phyloP scores from a whole-genome alignment of 345 rosid genomes.

The Heritiera littoralis region DNA sequence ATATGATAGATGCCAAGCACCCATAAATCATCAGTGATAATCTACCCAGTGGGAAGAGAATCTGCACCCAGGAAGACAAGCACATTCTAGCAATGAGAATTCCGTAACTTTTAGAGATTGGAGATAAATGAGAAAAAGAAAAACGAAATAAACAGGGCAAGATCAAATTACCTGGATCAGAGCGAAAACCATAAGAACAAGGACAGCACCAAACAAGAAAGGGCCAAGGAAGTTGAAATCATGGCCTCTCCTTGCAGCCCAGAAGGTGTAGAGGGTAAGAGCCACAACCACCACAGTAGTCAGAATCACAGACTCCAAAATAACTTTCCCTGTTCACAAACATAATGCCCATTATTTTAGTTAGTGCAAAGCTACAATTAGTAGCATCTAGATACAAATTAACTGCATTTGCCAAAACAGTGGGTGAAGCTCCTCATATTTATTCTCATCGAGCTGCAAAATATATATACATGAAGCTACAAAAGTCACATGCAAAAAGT shows the following conservation, averaged over 20 bases:
- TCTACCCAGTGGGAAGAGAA: constrained; percentile 74
- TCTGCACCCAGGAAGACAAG: constrained; percentile 29
- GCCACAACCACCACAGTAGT: constrained; percentile 70
- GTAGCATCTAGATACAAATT: not conserved
- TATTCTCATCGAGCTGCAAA: not conserved
- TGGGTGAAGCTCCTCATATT: not conserved
- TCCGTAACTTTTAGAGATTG: not conserved
- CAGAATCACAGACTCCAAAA: constrained; percentile 75
- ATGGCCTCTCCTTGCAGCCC: constrained; percentile 90
- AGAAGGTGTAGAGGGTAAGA: constrained; percentile 86
- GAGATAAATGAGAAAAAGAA: not conserved
- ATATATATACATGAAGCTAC: not conserved
- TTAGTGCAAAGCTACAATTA: not conserved
- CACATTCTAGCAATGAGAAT: not conserved
- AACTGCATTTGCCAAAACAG: not conserved
- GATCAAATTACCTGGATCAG: constrained; percentile 60
- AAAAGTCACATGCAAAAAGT: not conserved
- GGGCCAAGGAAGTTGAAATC: constrained; percentile 94
- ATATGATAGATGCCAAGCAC: constrained; percentile 70
- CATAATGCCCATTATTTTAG: not conserved
- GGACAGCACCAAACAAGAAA: constrained; percentile 77
- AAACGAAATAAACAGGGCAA: not conserved
- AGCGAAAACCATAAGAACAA: constrained; percentile 65
- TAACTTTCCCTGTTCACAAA: constrained; percentile 64
- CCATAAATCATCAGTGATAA: constrained; percentile 81